phyloP scores from a whole-genome alignment of 2,329 filamentous ascomycete genomes.

The Talaromyces sp. region DNA sequence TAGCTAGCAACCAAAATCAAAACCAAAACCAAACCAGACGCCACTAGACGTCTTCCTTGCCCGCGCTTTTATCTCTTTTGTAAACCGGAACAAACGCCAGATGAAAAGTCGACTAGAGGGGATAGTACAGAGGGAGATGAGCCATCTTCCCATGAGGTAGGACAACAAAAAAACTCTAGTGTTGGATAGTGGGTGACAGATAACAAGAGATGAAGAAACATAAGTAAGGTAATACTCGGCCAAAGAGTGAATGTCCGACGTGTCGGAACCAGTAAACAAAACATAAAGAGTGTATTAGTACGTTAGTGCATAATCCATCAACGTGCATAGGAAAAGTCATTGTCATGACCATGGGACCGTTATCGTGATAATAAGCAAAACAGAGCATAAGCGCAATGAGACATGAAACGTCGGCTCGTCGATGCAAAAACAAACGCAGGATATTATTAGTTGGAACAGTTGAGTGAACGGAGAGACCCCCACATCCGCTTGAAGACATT shows the following conservation, averaged over 20 bases:
- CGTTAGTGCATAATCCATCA: not conserved
- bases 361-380: not conserved
- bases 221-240: too few relatives aligned
- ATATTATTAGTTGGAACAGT: constrained; percentile 16
- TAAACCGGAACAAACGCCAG: not conserved
- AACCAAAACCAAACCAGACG: not conserved
- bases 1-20: not conserved
- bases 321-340: not conserved
- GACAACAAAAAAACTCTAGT: not conserved
- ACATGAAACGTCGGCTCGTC: constrained; percentile 9
- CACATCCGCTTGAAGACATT: constrained; percentile 10
- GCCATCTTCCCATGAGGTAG: not conserved
- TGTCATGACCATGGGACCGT: not conserved
- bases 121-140: not conserved
- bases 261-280: not conserved
- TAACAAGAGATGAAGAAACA: not conserved
- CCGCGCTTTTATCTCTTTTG: not conserved
- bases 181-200: not conserved
- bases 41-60: not conserved
- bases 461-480: constrained; percentile 17
- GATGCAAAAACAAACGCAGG: not conserved
- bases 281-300: not conserved
- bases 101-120: not conserved
- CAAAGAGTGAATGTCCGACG: not conserved
- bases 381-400: constrained; percentile 7